phyloP scores from a whole-genome alignment of 2,329 filamentous ascomycete species.

The Allantophomopsis cytisporea region DNA sequence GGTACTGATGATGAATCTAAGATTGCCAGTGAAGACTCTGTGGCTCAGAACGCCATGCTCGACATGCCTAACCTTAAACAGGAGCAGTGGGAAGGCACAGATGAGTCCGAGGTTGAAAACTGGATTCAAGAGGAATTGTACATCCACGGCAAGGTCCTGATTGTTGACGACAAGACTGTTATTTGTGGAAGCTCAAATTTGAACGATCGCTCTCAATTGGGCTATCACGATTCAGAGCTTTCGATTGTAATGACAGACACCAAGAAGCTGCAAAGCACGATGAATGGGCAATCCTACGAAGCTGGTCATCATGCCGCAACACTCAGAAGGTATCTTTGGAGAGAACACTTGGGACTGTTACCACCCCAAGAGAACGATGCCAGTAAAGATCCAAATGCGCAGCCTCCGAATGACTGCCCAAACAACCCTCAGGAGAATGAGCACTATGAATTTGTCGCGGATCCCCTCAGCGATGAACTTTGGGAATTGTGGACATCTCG shows the following conservation, averaged over 20 bases:
- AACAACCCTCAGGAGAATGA: constrained; percentile 55
- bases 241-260: constrained; percentile 83
- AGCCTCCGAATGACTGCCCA: constrained; percentile 53
- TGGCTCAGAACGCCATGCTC: constrained; percentile 75
- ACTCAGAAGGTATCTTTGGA: constrained; percentile 71
- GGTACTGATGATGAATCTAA: constrained; percentile 10
- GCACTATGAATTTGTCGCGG: constrained; percentile 50
- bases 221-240: constrained; percentile 82
- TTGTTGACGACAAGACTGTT: constrained; percentile 75
- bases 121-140: constrained; percentile 96
- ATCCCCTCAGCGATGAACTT: constrained; percentile 54
- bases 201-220: constrained; percentile 81
- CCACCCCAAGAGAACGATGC: constrained; percentile 59
- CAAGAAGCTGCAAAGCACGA: constrained; percentile 52
- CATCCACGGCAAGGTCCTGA: constrained; percentile 82
- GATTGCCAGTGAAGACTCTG: constrained; percentile 23
- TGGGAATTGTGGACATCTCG: constrained; percentile 55
- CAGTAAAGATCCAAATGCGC: constrained; percentile 55
- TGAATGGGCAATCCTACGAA: constrained; percentile 66
- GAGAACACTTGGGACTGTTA: constrained; percentile 78
- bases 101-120: constrained; percentile 67
- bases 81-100: constrained; percentile 62
- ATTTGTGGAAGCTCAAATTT: constrained; percentile 83
- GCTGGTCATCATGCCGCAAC: constrained; percentile 75
- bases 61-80: constrained; percentile 47